Base-by-base conservation (phyloP, 1,139 yeast species). In the Saccharomyces hybrid region DNA sequence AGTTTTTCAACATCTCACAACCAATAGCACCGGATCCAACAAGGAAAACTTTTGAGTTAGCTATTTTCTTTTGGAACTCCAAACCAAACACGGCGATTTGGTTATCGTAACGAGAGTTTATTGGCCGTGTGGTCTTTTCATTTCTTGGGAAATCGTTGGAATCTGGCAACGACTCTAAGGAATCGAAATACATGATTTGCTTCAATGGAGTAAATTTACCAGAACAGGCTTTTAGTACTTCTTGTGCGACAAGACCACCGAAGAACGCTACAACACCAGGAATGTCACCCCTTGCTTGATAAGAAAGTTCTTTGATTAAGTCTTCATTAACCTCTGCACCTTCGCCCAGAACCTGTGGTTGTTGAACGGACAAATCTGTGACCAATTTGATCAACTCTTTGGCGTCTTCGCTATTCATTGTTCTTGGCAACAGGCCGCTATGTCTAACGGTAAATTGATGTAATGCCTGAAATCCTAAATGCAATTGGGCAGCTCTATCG, bases 11-110 rank as follows among this genome's bases (percentile, higher is more conserved):
- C 95, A 95, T 93, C 75, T 93, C 99, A 75, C 99, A 93, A 50
- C 99, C 99, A 77, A 93, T 93, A 44, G 99, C 99, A 69, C 99
- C 99, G 2, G 98, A 83, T 51, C 99, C 99, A 47, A 93, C 99
- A 62, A 93, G 77, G 71, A 93, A 93, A 4, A 91, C 89, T 67
- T 81, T 86, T 61, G 88, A 75, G 70, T 91, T 88, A 49, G 88
- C 81, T 58, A 93, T 73, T 51, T 75, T 76, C 63, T 86, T 82
- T 67, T 88, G 93, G 74, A 81, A 89, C 47, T 81, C 81, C 55
- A 79, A 71, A 59, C 99, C 99, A 64, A 90, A 90, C 1, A 93
- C 97, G 4, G 98, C 97, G 65, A 90, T 86, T 74, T 90, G 97
- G 16, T 83, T 82, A 71, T 93, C 99, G 68, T 95, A 93, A 68